Percentiles rank a stretch among this genome's conserved stretches.
Evolutionary conservation across 345 rosid genomes (phyloP).

Genomic region (Syzygium aromaticum): DNA sequence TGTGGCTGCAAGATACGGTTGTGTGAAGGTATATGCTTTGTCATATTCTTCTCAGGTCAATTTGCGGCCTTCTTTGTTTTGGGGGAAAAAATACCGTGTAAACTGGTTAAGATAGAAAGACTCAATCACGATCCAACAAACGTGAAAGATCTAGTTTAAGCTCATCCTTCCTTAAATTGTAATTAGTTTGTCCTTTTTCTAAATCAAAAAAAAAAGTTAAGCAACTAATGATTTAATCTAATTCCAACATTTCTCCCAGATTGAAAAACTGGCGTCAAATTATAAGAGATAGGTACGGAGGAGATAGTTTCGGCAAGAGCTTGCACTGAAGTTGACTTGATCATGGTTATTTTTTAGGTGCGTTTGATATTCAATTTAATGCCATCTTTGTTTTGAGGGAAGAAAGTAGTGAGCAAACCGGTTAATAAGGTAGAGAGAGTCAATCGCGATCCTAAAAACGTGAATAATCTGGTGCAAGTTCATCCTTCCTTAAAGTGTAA

Average conservation of each 20-base stretch:
- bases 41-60: slow-evolving; percentile 23
- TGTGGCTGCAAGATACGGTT: slow-evolving; percentile 1
- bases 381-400: neutral
- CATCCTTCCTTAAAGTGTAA: neutral
- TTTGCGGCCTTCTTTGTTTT: neutral
- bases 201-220: neutral
- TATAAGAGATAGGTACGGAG: neutral
- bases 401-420: neutral
- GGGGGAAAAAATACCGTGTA: neutral
- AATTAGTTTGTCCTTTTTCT: neutral
- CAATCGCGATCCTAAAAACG: neutral
- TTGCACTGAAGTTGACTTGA: neutral
- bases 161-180: neutral
- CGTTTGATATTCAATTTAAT: neutral
- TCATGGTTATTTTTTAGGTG: neutral
- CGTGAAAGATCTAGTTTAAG: neutral
- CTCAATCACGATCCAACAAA: neutral
- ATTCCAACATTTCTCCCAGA: neutral
- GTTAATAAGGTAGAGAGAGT: neutral
- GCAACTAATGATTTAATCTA: neutral
- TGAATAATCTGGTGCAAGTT: neutral
- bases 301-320: neutral
- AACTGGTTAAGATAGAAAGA: neutral
- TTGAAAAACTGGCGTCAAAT: neutral
- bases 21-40: slow-evolving; percentile 21